Base-by-base conservation (phyloP, 1,284 basidiomycete genomes). In the Amylostereum areolatum region DNA sequence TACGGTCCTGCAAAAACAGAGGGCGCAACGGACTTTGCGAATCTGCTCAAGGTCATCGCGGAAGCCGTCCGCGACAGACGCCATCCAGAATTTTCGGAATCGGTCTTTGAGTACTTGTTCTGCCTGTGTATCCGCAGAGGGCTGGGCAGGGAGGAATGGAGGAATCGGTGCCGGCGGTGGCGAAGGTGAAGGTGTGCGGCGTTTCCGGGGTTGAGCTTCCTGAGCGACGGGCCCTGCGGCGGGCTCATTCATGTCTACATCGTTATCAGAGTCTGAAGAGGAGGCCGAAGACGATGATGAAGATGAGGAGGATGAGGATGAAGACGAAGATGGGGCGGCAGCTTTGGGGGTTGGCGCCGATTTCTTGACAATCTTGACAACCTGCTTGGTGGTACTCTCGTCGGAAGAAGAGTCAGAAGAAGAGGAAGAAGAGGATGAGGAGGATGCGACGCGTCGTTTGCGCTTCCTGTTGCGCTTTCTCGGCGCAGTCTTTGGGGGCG, bases 61-160 rank as follows among this genome's bases (percentile, higher is more conserved):
- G 65, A 90, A 91, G 12, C 79, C 85, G 62, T 90, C 87, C 1
- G 82, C 87, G 3, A 90, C 74, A 2, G 81, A 78, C 3, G 78
- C 65, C 85, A 91, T 89, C 86, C 87, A 91, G 60, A 90, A 89
- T 60, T 82, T 83, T 49, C 80, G 69, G 60, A 90, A 90, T 39
- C 72, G 77, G 29, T 78, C 78, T 55, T 78, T 81, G 57, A 90
- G 60, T 2, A 64, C 61, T 43, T 77, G 65, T 51, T 88, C 82
- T 33, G 70, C 66, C 49, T 70, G 55, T 8, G 28, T 61, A 29
- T 63, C 63, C 31, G 53, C 52, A 10, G 59, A 52, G 3, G 60
- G 59, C 6, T 57, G 51, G 8, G 59, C 48, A 0, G 71, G 61
- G 4, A 83, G 58, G 57, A 85, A 85, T 2, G 80, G 68, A 0